Conservation (phyloP, 768 basidiomycete genomes). For the Boletus sp. region DNA sequence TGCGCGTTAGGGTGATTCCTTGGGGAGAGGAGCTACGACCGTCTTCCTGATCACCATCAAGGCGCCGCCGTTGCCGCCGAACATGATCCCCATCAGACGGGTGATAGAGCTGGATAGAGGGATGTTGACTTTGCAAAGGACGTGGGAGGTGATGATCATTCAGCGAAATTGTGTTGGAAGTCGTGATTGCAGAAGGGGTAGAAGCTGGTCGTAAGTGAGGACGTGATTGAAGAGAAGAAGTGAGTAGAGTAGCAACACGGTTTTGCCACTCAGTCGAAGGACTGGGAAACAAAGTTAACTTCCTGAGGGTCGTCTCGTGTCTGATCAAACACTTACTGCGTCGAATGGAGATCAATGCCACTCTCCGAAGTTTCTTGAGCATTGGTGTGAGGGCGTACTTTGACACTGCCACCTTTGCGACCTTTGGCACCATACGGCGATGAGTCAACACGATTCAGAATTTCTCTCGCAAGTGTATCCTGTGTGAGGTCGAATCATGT, state of each 20-base stretch:
- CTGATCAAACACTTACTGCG: constrained; percentile 48
- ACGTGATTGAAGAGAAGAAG: constrained; percentile 18
- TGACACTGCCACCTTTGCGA: constrained; percentile 45
- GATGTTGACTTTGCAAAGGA: constrained; percentile 1
- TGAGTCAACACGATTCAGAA: constrained; percentile 76
- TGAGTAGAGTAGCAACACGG: constrained; percentile 39
- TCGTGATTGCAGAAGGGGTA: neutral
- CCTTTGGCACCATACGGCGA: constrained; percentile 77
- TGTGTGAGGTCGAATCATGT: constrained; percentile 25
- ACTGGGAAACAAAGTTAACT: constrained; percentile 34
- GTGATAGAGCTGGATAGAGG: constrained; percentile 13
- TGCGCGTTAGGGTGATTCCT: constrained; percentile 4
- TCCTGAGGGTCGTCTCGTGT: neutral
- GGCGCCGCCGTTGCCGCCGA: constrained; percentile 50
- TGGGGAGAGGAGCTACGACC: constrained; percentile 7
- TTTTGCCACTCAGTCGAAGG: constrained; percentile 87
- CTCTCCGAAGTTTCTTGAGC: constrained; percentile 15
- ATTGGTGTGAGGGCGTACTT: constrained; percentile 22
- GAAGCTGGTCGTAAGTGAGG: neutral
- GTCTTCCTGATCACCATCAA: constrained; percentile 25
- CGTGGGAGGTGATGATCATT: constrained; percentile 12
- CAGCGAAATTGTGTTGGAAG: constrained; percentile 8
- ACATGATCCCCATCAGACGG: constrained; percentile 28
- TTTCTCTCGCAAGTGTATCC: constrained; percentile 78
- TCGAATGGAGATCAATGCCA: constrained; percentile 47